phyloP scores from a whole-genome alignment of 2,329 filamentous ascomycete species.

The Fusarium sp. region DNA sequence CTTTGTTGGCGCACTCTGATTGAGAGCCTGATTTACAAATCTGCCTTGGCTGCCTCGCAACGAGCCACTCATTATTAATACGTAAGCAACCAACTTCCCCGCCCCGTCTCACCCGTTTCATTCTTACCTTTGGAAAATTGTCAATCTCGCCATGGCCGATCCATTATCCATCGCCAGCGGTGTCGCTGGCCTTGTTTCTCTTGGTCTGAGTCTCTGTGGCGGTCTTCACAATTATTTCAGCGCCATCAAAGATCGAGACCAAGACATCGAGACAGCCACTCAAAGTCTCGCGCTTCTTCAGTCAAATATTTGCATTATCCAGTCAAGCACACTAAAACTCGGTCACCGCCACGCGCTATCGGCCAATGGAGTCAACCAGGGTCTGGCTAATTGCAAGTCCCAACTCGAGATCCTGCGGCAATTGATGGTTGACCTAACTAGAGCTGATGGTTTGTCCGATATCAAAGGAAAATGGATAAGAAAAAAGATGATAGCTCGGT shows the following conservation, averaged over 20 bases:
- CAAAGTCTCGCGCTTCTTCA: too few relatives aligned
- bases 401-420: neutral
- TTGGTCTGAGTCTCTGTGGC: neutral
- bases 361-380: neutral
- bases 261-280: neutral
- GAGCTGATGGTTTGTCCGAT: fast-evolving
- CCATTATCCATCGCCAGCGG: neutral
- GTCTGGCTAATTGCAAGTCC: fast-evolving
- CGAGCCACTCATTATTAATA: fast-evolving
- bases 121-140: fast-evolving
- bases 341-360: neutral
- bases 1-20: neutral
- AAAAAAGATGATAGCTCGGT: neutral
- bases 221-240: neutral
- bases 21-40: neutral
- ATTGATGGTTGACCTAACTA: fast-evolving
- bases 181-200: constrained; percentile 12
- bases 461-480: neutral
- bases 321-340: neutral
- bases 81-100: neutral
- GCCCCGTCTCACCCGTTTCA: fast-evolving
- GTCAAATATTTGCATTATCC: neutral
- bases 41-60: neutral
- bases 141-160: neutral
- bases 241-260: neutral